Evolutionary conservation across 148 eudicot genomes (phyloP), one percentile per base, ranked within the genome.

Genomic region (Cornus controversa): DNA sequence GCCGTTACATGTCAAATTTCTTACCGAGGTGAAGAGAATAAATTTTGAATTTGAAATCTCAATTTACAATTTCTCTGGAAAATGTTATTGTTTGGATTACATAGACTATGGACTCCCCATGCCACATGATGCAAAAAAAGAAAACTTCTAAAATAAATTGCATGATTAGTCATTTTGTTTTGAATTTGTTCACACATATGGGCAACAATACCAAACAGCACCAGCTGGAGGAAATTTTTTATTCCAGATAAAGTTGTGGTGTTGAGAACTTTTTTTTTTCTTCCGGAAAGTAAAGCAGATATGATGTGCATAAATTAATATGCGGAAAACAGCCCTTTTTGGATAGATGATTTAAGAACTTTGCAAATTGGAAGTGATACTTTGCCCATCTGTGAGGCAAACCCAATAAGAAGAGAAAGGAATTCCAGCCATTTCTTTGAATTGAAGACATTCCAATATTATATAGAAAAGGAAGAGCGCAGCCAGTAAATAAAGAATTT

Each of bases 381-480:
- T 81, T 87, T 81, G 37, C 81, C 82, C 66, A 73, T 75, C 50
- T 37, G 69, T 8, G 72, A 72, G 82, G 84, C 80, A 76, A 85
- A 69, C 37, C 75, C 63, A 54, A 24, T 4, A 73, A 27, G 66
- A 71, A 80, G 76, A 76, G 83, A 66, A 87, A 78, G 79, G 79
- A 75, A 84, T 76, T 67, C 34, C 4, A 67, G 70, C 74, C 71
- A 50, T 84, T 69, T 74, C 79, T 83, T 78, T 83, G 69, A 40
- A 60, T 45, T 31, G 37, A 77, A 66, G 66, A 6, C 24, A 54
- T 22, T 54, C 60, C 60, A 37, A n/a, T 14, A 13, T 3, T 24
- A 24, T 20, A 16, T 7, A n/a, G 6, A 68, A 57, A 77, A 34
- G 79, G 64, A 72, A 73, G 15, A 20, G 8, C 45, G 1, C 34